Base-by-base conservation (phyloP, 345 rosid genomes). In the Lagerstroemia speciosa region DNA sequence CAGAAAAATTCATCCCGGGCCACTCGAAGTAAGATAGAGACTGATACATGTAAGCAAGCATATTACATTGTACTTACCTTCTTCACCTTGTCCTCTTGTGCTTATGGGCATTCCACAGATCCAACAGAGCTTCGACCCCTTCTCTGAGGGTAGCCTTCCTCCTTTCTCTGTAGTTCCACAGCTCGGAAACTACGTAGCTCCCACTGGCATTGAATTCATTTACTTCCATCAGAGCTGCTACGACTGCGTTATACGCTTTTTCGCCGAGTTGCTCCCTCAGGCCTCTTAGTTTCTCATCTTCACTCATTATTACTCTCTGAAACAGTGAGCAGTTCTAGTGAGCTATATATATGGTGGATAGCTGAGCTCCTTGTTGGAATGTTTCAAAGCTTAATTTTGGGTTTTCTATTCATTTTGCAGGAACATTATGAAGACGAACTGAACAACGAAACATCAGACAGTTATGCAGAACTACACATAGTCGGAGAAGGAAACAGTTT, bases 121-220 rank as follows among this genome's bases (percentile, higher is more conserved):
- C 77, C 76, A 94, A 70, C 69, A 94, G 68, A 71, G 65, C 77
- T 50, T 74, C 57, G 37, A 80, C 87, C 53, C 96, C 93, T 70
- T 93, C 96, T 74, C 79, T 71, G 73, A 91, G 78, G 22, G 85
- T 61, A 11, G 95, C 96, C 76, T 74, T 87, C 71, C 79, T 88
- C 62, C 83, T 83, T 69, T 86, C 90, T 63, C 46, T 69, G 66
- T 85, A 85, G 80, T 86, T 87, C 96, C 99, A 94, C 71, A 91
- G 61, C 80, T 94, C 95, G 1, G 91, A 83, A 74, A 73, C 83
- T 58, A 89, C 78, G 67, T 89, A 93, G 72, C 93, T 85, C 71
- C 97, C 98, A 72, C 98, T 93, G 0, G 98, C 94, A 69, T 93
- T 93, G 82, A 86, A 86, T 67, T 93, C 97, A 52, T 91, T 89